These are phyloP conservation scores for Wallacemonas sp. DNA, from an alignment of 208 protist species.

Conservation along the genomic window DNA sequence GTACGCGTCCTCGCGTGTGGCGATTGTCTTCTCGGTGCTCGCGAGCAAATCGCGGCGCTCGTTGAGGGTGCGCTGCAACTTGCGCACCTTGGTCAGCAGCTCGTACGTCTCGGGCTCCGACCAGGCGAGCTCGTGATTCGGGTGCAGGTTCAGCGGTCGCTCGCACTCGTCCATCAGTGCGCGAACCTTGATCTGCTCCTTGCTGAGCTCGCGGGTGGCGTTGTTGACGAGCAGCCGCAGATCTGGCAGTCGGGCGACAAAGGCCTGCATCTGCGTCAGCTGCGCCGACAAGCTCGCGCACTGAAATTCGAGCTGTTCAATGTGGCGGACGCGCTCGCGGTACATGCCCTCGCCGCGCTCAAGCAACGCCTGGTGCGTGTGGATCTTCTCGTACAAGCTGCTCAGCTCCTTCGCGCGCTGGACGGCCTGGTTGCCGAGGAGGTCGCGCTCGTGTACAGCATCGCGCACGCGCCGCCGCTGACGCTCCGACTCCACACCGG, in stretches of 20 bases:
- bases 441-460: conserved; percentile 95
- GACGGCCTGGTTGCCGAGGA: conserved; percentile 94
- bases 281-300: conserved; percentile 46
- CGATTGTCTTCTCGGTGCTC: conserved; percentile 92
- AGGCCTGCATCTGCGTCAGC: conserved; percentile 51
- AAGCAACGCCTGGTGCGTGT: conserved; percentile 93
- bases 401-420: conserved; percentile 94
- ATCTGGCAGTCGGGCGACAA: conserved; percentile 57
- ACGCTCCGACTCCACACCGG: conserved; percentile 78
- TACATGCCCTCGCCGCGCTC: conserved; percentile 95
- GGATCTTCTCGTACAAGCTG: conserved; percentile 96
- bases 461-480: conserved; percentile 93
- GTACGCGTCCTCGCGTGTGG: conserved; percentile 92
- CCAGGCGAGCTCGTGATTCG: conserved; percentile 95
- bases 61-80: conserved; percentile 96
- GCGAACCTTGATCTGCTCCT: conserved; percentile 82
- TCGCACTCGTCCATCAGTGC: conserved; percentile 95
- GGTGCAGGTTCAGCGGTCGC: conserved; percentile 96
- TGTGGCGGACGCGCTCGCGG: conserved; percentile 65
- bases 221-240: conserved; percentile 69
- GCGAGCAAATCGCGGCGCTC: conserved; percentile 93
- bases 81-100: conserved; percentile 94
- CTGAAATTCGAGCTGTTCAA: conserved; percentile 70
- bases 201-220: conserved; percentile 56
- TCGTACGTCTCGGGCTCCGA: conserved; percentile 94